Conservation (phyloP, 2,329 filamentous ascomycete species). For the Pochonia chlamydosporia region DNA sequence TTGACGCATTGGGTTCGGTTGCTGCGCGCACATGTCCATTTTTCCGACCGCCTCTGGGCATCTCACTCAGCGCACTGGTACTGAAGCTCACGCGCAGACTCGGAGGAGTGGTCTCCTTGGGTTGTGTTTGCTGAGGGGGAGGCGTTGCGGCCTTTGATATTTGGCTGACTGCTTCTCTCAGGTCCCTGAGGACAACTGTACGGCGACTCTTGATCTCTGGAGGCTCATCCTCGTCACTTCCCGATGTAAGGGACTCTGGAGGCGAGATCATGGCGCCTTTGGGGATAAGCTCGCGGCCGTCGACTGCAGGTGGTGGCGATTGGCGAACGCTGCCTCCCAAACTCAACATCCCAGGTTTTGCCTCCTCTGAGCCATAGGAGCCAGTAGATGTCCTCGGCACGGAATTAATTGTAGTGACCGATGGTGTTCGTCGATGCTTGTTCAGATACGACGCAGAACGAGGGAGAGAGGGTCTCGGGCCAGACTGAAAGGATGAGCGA, state of each 20-base stretch:
- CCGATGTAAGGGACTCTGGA: slow-evolving; percentile 75
- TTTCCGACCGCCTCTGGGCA: slow-evolving; percentile 34
- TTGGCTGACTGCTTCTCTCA: slow-evolving; percentile 77
- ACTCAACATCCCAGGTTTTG: slow-evolving; percentile 34
- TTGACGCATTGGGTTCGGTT: slow-evolving; percentile 47
- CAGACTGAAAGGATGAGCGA: slow-evolving; percentile 49
- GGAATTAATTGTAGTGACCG: slow-evolving; percentile 28
- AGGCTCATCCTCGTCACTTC: slow-evolving; percentile 74
- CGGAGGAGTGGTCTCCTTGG: slow-evolving; percentile 8
- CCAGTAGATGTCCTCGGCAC: slow-evolving; percentile 24
- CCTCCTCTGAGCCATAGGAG: slow-evolving; percentile 16
- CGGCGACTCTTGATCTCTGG: slow-evolving; percentile 40
- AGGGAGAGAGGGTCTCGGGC: slow-evolving; percentile 49
- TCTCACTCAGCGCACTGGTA: slow-evolving; percentile 37
- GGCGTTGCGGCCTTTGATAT: slow-evolving; percentile 47
- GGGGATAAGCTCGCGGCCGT: slow-evolving; percentile 62
- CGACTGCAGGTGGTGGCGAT: slow-evolving; percentile 75
- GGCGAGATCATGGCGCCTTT: slow-evolving; percentile 84
- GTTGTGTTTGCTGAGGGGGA: slow-evolving; percentile 47
- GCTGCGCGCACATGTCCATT: slow-evolving; percentile 47
- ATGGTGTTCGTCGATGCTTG: slow-evolving; percentile 55
- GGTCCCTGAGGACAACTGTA: slow-evolving; percentile 53
- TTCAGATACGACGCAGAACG: slow-evolving; percentile 61
- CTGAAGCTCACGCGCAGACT: slow-evolving; percentile 42
- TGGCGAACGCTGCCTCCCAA: slow-evolving; percentile 59